These are phyloP conservation scores for Fusarium incarnatum DNA, from an alignment of 2,329 filamentous ascomycete species.

Conservation along the genomic window DNA sequence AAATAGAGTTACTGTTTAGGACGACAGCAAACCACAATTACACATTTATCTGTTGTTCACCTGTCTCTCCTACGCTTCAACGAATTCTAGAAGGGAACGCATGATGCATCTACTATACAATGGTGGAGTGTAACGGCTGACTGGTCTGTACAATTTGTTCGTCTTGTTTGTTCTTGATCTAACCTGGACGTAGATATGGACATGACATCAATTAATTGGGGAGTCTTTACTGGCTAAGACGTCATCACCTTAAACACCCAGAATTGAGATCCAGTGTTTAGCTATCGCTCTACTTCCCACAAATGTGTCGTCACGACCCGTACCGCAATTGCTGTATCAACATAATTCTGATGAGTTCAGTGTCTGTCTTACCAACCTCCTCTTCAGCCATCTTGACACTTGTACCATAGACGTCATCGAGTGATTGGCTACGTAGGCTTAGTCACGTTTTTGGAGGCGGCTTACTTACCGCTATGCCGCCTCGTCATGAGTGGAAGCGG, in stretches of 20 bases:
- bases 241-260: background rate
- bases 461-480: background rate
- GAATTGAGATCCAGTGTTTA: background rate
- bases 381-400: background rate
- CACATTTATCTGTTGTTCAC: rapidly evolving
- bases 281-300: background rate
- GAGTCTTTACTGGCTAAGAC: background rate
- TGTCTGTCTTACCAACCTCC: background rate
- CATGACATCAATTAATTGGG: background rate
- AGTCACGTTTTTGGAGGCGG: background rate
- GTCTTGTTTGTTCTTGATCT: background rate
- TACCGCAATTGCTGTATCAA: background rate
- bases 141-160: background rate
- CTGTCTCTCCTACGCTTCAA: background rate
- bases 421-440: constrained; percentile 1
- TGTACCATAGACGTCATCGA: background rate
- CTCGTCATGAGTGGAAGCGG: background rate
- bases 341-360: background rate
- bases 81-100: background rate
- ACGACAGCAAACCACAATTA: no score
- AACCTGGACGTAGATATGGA: background rate
- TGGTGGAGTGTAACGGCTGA: background rate
- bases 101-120: background rate
- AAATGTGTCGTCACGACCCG: background rate
- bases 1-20: background rate